Base-by-base conservation (phyloP, 176 grass and related monocot species). In the Aechmea fasciata region DNA sequence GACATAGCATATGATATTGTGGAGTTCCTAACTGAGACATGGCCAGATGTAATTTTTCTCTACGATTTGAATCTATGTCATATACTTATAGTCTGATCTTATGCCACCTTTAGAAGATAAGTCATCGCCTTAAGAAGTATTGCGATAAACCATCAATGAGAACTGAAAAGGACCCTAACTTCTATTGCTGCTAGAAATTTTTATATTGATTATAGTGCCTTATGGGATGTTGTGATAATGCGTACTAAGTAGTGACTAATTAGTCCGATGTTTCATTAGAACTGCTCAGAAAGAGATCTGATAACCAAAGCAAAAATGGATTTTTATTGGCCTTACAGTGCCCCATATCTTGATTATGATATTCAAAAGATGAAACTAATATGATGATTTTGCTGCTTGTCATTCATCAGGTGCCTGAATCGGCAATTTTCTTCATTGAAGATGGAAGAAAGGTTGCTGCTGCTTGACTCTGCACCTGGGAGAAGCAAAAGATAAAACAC, bases 1-100 rank as follows among this genome's bases (percentile, higher is more conserved):
- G 90, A 99, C 75, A 99, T 99, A 80, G 82, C 95, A 75, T 99
- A 99, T 80, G 95, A 99, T 52, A 82, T 94, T 28, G 90, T 94
- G 70, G 90, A 94, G 59, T 99, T 88, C 78, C 80, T 99, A 81
- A 99, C 95, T 52, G 95, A 93, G 65, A 99, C 95, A 67, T 99
- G 95, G 95, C 86, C 90, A 52, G 87, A 88, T 75, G 95, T 99
- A 90, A 99, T 53, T 48, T 26, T 67, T 73, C 75, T 13, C 67
- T 47, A 61, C 71, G 51, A 73, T 55, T 61, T n/a, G 15, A 61
- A n/a, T 57, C 55, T 19, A 61, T 61, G 17, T 9, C 17, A 19
- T 61, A 61, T 61, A 61, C 9, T 61, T 18, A 61, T 61, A n/a
- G 2, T 61, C 22, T 61, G 17, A 20, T 10, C n/a, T 59, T 59